Base-by-base conservation (phyloP, 257 asterid genomes). In the Solanum appendiculatum region DNA sequence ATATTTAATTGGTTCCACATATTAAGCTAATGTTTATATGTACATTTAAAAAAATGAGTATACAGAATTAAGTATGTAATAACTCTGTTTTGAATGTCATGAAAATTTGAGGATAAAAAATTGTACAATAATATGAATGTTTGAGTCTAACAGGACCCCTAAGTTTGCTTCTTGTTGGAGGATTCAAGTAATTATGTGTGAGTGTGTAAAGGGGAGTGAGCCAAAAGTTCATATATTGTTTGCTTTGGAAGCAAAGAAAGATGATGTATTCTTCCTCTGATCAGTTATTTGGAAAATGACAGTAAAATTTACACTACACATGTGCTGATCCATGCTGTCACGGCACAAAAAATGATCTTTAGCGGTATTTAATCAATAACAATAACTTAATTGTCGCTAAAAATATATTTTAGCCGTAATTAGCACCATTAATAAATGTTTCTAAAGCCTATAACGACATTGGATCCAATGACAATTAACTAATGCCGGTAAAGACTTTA, bases 191-290 rank as follows among this genome's bases (percentile, higher is more conserved):
- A 29, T 27, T 16, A 80, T 46, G 66, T 46, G 60, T 2, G 27
- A 9, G 64, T 78, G 84, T 39, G 75, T 6, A 16, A 78, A 78
- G 3, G 83, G 64, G 27, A 78, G 29, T 80, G 84, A 78, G 1
- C 40, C 25, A 68, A 56, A 70, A 42, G 12, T 33, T 31, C 48
- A 36, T n/a, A 85, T 46, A 44, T 46, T 46, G 66, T 80, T 80
- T 80, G 85, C 20, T 80, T 80, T 80, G 66, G 85, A 80, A 80
- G 85, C 85, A 46, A 80, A 80, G 85, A 27, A 78, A 44, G 84
- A 44, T 39, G 14, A 44, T 15, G 11, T 16, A 27, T 78, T 27
- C 64, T 15, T 78, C n/a, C 84, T 15, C 20, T 9, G 56, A 73
- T 34, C 10, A 44, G 39, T 44, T 42, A 15, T 15, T 78, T 15